Conservation (phyloP, 1,139 yeast species). For the Scheffersomyces lignicola region DNA sequence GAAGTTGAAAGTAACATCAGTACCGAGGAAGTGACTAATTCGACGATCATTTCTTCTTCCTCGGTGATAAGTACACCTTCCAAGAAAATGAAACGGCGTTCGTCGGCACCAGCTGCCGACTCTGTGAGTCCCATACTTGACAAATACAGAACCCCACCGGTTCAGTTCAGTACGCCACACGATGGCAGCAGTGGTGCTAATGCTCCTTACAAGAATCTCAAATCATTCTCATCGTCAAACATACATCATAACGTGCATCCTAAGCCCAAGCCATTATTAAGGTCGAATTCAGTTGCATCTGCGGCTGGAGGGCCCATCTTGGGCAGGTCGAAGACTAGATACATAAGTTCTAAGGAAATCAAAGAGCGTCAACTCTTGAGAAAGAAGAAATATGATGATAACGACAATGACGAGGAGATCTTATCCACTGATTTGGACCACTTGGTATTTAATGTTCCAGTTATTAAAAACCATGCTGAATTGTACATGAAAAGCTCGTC, state of each 20-base stretch:
- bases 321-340: constrained; percentile 37
- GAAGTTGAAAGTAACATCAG: background rate
- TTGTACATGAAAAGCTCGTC: constrained; percentile 24
- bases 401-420: constrained; percentile 45
- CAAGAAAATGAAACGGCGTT: background rate
- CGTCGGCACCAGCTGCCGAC: constrained; percentile 4
- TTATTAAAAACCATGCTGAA: constrained; percentile 39
- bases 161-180: background rate
- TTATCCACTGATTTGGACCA: constrained; percentile 36
- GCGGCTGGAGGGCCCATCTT: constrained; percentile 22
- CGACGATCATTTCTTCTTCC: background rate
- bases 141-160: constrained; percentile 2
- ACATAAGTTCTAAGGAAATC: constrained; percentile 34
- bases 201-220: background rate
- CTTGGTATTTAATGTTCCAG: constrained; percentile 47
- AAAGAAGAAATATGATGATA: constrained; percentile 45
- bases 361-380: constrained; percentile 41
- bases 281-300: constrained; percentile 11
- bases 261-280: constrained; percentile 4
- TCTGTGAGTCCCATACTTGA: constrained; percentile 2
- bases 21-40: background rate
- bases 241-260: constrained; percentile 1
- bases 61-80: background rate
- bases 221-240: constrained; percentile 1
- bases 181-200: background rate